Evolutionary conservation across 1,284 basidiomycete species (phyloP).

Genomic region (Cystobasidiaceae sp.): DNA sequence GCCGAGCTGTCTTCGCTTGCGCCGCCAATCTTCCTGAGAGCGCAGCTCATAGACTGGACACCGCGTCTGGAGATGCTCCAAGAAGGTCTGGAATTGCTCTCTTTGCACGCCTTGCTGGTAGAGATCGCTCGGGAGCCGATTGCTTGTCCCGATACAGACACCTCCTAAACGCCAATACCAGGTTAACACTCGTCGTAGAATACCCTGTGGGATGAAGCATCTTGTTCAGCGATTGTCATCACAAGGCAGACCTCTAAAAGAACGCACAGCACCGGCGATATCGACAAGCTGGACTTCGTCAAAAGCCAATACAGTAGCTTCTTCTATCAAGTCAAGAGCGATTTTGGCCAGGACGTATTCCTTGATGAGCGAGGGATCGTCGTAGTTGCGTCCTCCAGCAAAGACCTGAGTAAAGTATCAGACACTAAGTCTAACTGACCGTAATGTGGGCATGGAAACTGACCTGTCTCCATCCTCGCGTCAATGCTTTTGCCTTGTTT

Average conservation of each 20-base stretch:
- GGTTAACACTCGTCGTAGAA: constrained; percentile 64
- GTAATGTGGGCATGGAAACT: background rate
- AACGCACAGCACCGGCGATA: constrained; percentile 56
- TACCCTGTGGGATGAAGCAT: constrained; percentile 35
- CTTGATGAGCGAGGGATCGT: constrained; percentile 50
- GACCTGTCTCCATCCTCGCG: constrained; percentile 38
- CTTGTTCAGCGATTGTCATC: background rate
- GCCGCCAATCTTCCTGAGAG: constrained; percentile 44
- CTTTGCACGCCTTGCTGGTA: constrained; percentile 65
- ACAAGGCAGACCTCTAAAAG: background rate
- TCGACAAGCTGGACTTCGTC: constrained; percentile 70
- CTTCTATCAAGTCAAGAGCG: constrained; percentile 32
- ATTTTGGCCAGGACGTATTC: constrained; percentile 46
- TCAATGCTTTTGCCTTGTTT: constrained; percentile 41
- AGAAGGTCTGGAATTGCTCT: constrained; percentile 56
- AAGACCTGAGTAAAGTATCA: constrained; percentile 47
- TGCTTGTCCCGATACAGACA: constrained; percentile 56
- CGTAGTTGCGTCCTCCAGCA: constrained; percentile 49
- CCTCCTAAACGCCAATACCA: constrained; percentile 73
- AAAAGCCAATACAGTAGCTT: constrained; percentile 59
- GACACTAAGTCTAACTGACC: background rate
- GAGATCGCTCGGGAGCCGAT: constrained; percentile 51
- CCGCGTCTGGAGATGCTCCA: constrained; percentile 58
- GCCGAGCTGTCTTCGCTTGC: constrained; percentile 48
- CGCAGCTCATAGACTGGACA: constrained; percentile 60